A percentile compares a stretch with the other conserved stretches of the same genome.
Conservation (phyloP, 228 moss, liverwort and hornwort genomes). For the Sphagnum magellanicum region DNA sequence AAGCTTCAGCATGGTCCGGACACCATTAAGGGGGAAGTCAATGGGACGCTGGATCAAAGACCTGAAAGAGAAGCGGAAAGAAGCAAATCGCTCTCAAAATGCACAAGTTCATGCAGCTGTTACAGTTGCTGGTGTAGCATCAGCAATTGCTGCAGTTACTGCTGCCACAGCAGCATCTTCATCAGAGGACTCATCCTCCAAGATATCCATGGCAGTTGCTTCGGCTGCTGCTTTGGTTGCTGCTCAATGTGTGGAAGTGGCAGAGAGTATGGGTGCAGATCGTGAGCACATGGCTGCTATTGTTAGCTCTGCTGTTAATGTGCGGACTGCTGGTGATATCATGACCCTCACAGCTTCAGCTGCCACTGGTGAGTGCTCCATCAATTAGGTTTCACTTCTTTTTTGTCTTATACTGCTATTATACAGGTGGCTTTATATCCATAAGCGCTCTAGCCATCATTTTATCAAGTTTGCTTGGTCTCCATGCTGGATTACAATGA, state of each 20-base stretch:
- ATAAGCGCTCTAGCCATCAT: too few relatives aligned
- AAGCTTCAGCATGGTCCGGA: slow-evolving; percentile 49
- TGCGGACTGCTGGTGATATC: slow-evolving; percentile 66
- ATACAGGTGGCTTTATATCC: not conserved
- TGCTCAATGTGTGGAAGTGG: slow-evolving; percentile 75
- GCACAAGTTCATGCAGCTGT: slow-evolving; percentile 76
- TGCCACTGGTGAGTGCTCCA: slow-evolving; percentile 40
- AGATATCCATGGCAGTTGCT: slow-evolving; percentile 74
- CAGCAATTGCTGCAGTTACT: slow-evolving; percentile 72
- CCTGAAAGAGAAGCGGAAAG: slow-evolving; percentile 67
- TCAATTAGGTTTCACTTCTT: not conserved
- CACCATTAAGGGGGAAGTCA: slow-evolving; percentile 45
- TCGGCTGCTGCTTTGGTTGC: slow-evolving; percentile 78
- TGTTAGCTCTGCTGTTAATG: slow-evolving; percentile 72
- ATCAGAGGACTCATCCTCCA: slow-evolving; percentile 53
- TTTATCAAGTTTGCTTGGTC: not conserved
- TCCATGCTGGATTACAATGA: not conserved
- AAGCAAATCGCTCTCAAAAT: slow-evolving; percentile 50
- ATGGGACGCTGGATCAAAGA: slow-evolving; percentile 73
- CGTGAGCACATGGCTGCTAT: slow-evolving; percentile 71
- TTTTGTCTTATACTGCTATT: not conserved
- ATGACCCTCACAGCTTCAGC: slow-evolving; percentile 71
- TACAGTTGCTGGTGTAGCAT: slow-evolving; percentile 69
- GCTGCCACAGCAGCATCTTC: slow-evolving; percentile 70
- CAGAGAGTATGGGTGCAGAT: slow-evolving; percentile 72